A percentile compares a stretch with the other conserved stretches of the same genome.
These are phyloP conservation scores for Melaleuca quinquenervia DNA, from an alignment of 345 rosid species.

Conservation along the genomic window DNA sequence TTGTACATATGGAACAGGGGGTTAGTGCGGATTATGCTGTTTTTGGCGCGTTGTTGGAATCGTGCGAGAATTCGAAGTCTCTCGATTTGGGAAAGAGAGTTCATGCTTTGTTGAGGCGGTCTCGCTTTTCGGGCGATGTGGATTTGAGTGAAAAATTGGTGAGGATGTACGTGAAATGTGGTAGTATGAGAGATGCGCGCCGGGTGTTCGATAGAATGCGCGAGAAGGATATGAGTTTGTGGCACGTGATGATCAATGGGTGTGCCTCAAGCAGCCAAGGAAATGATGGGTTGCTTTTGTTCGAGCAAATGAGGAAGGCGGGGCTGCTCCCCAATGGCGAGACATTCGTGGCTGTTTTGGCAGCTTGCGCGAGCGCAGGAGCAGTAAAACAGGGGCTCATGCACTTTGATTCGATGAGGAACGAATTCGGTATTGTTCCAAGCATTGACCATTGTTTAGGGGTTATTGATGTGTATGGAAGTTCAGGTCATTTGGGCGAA, in stretches of 20 bases:
- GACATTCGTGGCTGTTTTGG: slow-evolving; percentile 21
- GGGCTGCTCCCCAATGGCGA: slow-evolving; percentile 13
- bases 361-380: slow-evolving; percentile 31
- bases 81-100: slow-evolving; percentile 23
- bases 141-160: slow-evolving; percentile 24
- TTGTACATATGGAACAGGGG: slow-evolving; percentile 18
- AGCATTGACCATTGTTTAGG: slow-evolving; percentile 28
- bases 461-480: slow-evolving; percentile 26
- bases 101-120: slow-evolving; percentile 22
- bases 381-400: slow-evolving; percentile 21
- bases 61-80: slow-evolving; percentile 20
- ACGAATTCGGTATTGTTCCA: slow-evolving; percentile 20
- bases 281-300: slow-evolving; percentile 24
- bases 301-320: slow-evolving; percentile 27
- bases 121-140: slow-evolving; percentile 11
- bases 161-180: slow-evolving; percentile 15
- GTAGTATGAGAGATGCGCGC: slow-evolving; percentile 29
- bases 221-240: slow-evolving; percentile 19
- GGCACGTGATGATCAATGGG: slow-evolving; percentile 34
- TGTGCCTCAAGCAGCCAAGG: slow-evolving; percentile 34
- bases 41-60: slow-evolving; percentile 22
- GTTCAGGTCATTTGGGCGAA: slow-evolving; percentile 30
- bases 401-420: slow-evolving; percentile 29
- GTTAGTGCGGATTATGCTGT: slow-evolving; percentile 18
- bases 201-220: slow-evolving; percentile 47